These are phyloP conservation scores for Carex littledalei DNA, from an alignment of 176 grass and related monocot species.

Conservation along the genomic window DNA sequence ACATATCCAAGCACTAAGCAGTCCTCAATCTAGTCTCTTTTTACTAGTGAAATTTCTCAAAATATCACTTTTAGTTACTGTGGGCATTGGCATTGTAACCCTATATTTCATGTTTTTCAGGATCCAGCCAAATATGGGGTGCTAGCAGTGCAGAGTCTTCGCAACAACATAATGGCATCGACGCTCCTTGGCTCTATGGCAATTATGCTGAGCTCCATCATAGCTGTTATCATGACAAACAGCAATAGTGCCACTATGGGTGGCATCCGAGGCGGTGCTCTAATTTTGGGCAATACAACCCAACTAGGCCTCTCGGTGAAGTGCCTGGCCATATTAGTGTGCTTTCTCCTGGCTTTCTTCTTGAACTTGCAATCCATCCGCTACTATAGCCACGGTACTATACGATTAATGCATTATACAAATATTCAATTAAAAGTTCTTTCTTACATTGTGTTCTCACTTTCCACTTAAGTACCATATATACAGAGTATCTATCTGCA, in stretches of 20 bases:
- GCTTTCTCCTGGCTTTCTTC: slow-evolving; percentile 85
- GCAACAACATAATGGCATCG: slow-evolving; percentile 66
- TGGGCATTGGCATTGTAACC: neutral
- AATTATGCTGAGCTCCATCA: slow-evolving; percentile 51
- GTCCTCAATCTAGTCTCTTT: neutral
- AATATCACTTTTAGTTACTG: neutral
- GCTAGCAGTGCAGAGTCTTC: slow-evolving; percentile 44
- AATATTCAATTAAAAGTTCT: neutral
- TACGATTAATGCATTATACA: neutral
- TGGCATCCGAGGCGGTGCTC: neutral
- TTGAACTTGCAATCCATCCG: slow-evolving; percentile 88
- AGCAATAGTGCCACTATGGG: neutral
- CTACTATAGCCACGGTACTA: slow-evolving; percentile 52
- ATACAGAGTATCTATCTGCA: neutral
- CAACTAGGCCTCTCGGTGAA: slow-evolving; percentile 40
- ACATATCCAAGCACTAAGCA: neutral
- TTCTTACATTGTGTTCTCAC: neutral
- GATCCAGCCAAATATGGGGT: slow-evolving; percentile 30
- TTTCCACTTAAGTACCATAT: neutral
- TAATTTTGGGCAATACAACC: slow-evolving; percentile 62
- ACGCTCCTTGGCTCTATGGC: slow-evolving; percentile 50
- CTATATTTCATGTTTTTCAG: neutral
- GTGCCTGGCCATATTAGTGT: slow-evolving; percentile 69
- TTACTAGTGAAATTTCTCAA: neutral
- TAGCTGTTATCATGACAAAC: slow-evolving; percentile 45